A percentile compares a stretch with the other conserved stretches of the same genome.
These are phyloP conservation scores for Backusella westeae DNA, from an alignment of 192 early-diverging fungal genomes.

Conservation along the genomic window DNA sequence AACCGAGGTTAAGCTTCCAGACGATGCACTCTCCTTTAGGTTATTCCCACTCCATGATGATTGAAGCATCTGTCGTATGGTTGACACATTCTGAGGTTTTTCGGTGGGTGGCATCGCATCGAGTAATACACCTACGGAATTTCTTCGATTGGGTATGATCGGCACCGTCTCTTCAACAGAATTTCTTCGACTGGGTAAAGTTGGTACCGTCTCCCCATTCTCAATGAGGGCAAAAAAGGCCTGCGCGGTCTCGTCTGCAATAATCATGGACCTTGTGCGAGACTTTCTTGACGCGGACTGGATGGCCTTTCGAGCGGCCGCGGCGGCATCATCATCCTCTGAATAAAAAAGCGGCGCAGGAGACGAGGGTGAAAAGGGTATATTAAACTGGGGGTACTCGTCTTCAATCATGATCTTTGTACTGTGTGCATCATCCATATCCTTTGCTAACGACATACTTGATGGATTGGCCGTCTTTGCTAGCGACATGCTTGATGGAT, in stretches of 20 bases:
- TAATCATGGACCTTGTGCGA: conserved; percentile 10
- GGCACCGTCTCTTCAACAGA: not conserved
- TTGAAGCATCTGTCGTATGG: conserved; percentile 23
- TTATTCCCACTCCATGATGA: conserved; percentile 24
- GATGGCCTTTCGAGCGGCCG: conserved; percentile 9
- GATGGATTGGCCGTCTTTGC: not conserved
- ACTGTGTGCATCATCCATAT: too few species aligned
- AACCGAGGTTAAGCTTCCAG: conserved; percentile 8
- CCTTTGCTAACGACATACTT: not conserved
- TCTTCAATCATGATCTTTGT: not conserved
- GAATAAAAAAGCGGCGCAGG: not conserved
- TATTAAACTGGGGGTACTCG: not conserved
- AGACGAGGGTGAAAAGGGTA: conserved; percentile 6
- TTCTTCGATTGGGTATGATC: not conserved
- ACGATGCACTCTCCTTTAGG: conserved; percentile 14
- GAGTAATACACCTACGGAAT: not conserved
- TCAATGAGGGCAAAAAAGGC: conserved; percentile 1
- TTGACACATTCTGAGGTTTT: conserved; percentile 6
- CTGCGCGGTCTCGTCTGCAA: conserved; percentile 4
- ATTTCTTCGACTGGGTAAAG: not conserved
- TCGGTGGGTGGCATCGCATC: not conserved
- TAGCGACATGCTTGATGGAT: not conserved
- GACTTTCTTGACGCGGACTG: conserved; percentile 18
- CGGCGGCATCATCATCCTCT: not conserved
- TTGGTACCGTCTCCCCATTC: not conserved